Conservation (phyloP, 179 eudicot species). For the Corrigiola litoralis region DNA sequence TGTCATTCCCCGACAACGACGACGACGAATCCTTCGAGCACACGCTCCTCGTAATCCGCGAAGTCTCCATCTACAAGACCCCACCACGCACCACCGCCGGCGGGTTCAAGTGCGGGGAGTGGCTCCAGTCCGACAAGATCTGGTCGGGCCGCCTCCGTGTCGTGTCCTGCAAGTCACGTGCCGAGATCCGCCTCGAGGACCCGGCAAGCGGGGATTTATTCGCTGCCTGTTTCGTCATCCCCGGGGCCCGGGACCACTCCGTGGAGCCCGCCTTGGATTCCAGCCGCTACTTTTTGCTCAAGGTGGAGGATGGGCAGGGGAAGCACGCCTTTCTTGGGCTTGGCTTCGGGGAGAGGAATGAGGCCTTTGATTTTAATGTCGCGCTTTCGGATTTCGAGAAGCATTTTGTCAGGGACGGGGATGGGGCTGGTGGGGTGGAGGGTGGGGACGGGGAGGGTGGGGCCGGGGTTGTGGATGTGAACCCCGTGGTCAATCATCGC, state of each 20-base stretch:
- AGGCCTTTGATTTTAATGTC: conserved; percentile 97
- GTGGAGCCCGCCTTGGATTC: conserved; percentile 92
- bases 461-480: conserved; percentile 68
- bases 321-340: conserved; percentile 89
- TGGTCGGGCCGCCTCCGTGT: conserved; percentile 97
- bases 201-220: conserved; percentile 83
- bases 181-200: conserved; percentile 95
- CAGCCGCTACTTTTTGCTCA: conserved; percentile 77
- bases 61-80: conserved; percentile 86
- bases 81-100: conserved; percentile 91
- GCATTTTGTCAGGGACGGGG: conserved; percentile 68
- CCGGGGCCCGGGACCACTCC: conserved; percentile 69
- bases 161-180: conserved; percentile 68
- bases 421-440: conserved; percentile 42
- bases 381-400: conserved; percentile 95
- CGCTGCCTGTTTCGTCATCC: conserved; percentile 77
- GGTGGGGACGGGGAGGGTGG: conserved; percentile 31
- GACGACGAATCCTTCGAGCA: conserved; percentile 90
- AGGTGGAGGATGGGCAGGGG: conserved; percentile 91
- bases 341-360: conserved; percentile 87
- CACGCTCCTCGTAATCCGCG: conserved; percentile 91
- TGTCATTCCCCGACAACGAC: conserved; percentile 62
- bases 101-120: conserved; percentile 97
- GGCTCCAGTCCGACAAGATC: conserved; percentile 97
- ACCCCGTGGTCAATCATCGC: conserved; percentile 94